phyloP scores from a whole-genome alignment of 176 grass and related monocot species.

The Eleusine indica region DNA sequence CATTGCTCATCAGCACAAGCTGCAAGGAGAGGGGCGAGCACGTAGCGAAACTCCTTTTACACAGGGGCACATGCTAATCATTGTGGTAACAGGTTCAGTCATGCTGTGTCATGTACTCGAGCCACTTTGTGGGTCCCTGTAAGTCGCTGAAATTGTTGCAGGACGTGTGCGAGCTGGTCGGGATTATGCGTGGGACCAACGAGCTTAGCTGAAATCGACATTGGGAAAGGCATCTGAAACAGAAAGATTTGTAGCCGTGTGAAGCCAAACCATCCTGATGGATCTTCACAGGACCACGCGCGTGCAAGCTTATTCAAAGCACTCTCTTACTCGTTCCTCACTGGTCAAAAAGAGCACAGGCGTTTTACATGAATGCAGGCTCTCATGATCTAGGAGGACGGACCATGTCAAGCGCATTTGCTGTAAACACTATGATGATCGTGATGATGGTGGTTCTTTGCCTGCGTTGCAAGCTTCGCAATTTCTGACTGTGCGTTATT shows the following conservation, averaged over 20 bases:
- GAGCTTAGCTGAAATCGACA: neutral
- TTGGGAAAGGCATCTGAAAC: neutral
- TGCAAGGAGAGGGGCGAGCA: neutral
- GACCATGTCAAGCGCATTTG: slow-evolving; percentile 33
- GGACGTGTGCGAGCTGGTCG: slow-evolving; percentile 30
- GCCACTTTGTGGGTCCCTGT: neutral
- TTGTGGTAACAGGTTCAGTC: slow-evolving; percentile 10
- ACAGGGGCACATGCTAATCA: slow-evolving; percentile 30
- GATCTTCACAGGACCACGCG: neutral
- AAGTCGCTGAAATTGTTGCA: slow-evolving; percentile 23
- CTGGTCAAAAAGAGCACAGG: slow-evolving; percentile 46
- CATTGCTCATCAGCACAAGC: slow-evolving; percentile 2
- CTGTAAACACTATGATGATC: slow-evolving; percentile 29
- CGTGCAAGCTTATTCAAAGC: neutral
- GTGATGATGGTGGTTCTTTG: slow-evolving; percentile 41
- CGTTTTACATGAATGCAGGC: slow-evolving; percentile 32
- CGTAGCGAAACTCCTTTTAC: neutral
- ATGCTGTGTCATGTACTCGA: neutral
- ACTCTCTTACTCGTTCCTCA: neutral
- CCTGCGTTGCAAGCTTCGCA: slow-evolving; percentile 19
- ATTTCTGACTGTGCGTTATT: neutral
- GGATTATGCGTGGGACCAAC: neutral
- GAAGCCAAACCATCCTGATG: neutral
- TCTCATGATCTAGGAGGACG: slow-evolving; percentile 32
- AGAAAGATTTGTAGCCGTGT: neutral